Percentiles rank a stretch among this genome's conserved stretches.
phyloP scores from a whole-genome alignment of 768 basidiomycete species.

The Aureoboletus auriporus region DNA sequence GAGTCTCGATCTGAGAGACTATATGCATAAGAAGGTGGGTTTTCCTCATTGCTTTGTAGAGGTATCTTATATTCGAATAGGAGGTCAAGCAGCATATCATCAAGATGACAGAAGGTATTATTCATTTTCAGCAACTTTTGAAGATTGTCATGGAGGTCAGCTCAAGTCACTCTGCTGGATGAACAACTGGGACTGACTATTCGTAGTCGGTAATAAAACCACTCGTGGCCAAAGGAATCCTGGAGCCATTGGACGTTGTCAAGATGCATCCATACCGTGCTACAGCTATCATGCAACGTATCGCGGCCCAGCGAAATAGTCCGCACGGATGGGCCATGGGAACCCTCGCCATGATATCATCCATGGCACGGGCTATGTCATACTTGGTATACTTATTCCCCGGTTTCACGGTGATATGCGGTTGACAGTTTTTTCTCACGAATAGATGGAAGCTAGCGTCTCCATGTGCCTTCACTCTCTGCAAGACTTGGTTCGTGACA shows the following conservation, averaged over 20 bases:
- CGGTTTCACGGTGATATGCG: not conserved
- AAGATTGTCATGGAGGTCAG: constrained; percentile 72
- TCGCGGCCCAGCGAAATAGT: constrained; percentile 34
- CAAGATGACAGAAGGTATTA: constrained; percentile 63
- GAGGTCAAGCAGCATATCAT: constrained; percentile 77
- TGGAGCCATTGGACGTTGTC: constrained; percentile 54
- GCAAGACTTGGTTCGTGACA: constrained; percentile 44
- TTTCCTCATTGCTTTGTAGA: not conserved
- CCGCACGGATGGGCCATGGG: constrained; percentile 45
- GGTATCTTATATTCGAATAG: constrained; percentile 33
- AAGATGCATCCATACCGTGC: constrained; percentile 64
- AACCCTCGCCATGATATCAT: constrained; percentile 48
- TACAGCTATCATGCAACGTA: constrained; percentile 38
- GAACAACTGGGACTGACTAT: constrained; percentile 2
- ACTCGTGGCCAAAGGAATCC: constrained; percentile 35
- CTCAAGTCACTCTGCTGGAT: constrained; percentile 1
- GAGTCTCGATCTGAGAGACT: constrained; percentile 80
- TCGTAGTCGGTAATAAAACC: constrained; percentile 33
- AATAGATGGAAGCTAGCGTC: constrained; percentile 78
- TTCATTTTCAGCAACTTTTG: constrained; percentile 62
- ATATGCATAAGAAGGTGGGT: constrained; percentile 82
- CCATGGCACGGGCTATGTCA: constrained; percentile 78
- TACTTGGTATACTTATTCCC: constrained; percentile 61
- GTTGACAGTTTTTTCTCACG: not conserved
- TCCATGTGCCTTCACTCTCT: constrained; percentile 73